A percentile compares a stretch with the other conserved stretches of the same genome.
phyloP scores from a whole-genome alignment of 2,329 filamentous ascomycete genomes.

The Colletotrichum salicis region DNA sequence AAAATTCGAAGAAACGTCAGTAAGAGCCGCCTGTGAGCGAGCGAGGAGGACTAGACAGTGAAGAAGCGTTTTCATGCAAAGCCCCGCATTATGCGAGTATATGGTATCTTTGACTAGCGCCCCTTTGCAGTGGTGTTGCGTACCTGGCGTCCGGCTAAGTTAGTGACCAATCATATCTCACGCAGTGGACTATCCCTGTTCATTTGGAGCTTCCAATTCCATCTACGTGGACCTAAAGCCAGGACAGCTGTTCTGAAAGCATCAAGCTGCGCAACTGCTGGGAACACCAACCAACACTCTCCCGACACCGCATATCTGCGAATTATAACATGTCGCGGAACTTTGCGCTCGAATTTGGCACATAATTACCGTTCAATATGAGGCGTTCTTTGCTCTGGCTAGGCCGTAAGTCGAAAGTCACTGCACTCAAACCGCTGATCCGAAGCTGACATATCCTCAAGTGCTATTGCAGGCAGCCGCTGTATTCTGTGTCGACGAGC shows the following conservation, averaged over 20 bases:
- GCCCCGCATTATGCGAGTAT: conserved; percentile 13
- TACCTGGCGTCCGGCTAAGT: not conserved
- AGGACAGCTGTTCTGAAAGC: conserved; percentile 35
- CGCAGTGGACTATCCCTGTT: conserved; percentile 8
- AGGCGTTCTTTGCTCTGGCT: conserved; percentile 53
- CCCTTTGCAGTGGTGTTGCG: not conserved
- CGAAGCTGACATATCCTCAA: conserved; percentile 40
- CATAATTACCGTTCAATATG: conserved; percentile 52
- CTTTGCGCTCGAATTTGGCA: conserved; percentile 39
- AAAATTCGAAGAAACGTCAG: not conserved
- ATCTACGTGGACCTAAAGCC: conserved; percentile 35
- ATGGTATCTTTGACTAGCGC: not conserved
- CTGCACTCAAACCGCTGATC: conserved; percentile 8
- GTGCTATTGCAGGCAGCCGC: conserved; percentile 59
- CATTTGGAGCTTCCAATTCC: conserved; percentile 21
- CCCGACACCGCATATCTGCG: not conserved
- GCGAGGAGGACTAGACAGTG: not conserved
- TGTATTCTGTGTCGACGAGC: conserved; percentile 51
- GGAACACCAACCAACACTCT: conserved; percentile 1
- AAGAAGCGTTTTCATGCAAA: conserved; percentile 12
- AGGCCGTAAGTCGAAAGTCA: conserved; percentile 50
- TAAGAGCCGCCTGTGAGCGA: not conserved
- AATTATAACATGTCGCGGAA: conserved; percentile 35
- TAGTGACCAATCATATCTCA: conserved; percentile 22
- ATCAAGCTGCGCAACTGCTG: conserved; percentile 17